These are phyloP conservation scores for Xylaria sp. DNA, from an alignment of 2,329 filamentous ascomycete species.

Conservation along the genomic window DNA sequence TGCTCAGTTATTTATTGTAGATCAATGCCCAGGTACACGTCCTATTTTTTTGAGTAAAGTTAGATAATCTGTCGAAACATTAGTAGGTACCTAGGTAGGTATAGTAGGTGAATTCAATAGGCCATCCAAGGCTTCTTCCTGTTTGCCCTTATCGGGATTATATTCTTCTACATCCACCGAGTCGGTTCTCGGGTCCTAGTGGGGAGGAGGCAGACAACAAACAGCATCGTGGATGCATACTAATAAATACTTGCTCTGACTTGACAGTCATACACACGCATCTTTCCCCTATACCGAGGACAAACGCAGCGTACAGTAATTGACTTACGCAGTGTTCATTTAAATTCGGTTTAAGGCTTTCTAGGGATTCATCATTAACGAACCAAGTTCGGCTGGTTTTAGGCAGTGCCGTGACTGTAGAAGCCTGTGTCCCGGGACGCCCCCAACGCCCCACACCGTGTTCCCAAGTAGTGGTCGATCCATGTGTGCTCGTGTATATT, in stretches of 20 bases:
- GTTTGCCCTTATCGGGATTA: not conserved
- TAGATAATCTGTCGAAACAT: too few species aligned
- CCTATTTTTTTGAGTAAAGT: too few species aligned
- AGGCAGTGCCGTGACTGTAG: not conserved
- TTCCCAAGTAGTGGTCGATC: not conserved
- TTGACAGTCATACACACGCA: too few species aligned
- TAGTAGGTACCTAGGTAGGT: too few species aligned
- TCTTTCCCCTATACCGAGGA: too few species aligned
- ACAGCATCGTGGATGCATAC: too few species aligned
- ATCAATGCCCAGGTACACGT: not conserved
- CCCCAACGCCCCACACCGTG: not conserved
- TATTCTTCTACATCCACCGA: too few species aligned
- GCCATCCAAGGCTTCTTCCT: not conserved
- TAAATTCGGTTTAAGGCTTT: not conserved
- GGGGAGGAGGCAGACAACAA: too few species aligned
- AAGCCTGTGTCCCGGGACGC: not conserved
- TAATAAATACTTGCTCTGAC: too few species aligned
- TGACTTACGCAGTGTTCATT: constrained; percentile 19
- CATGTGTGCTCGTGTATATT: not conserved
- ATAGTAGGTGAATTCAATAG: not conserved
- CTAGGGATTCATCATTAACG: not conserved
- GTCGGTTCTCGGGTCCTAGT: too few species aligned
- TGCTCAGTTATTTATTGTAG: not conserved
- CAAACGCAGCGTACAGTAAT: too few species aligned
- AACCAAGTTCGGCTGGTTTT: constrained; percentile 6